Evolutionary conservation across 208 protist genomes (phyloP), one percentile per base, ranked within the genome.

Genomic region (Lotmaria passim): DNA sequence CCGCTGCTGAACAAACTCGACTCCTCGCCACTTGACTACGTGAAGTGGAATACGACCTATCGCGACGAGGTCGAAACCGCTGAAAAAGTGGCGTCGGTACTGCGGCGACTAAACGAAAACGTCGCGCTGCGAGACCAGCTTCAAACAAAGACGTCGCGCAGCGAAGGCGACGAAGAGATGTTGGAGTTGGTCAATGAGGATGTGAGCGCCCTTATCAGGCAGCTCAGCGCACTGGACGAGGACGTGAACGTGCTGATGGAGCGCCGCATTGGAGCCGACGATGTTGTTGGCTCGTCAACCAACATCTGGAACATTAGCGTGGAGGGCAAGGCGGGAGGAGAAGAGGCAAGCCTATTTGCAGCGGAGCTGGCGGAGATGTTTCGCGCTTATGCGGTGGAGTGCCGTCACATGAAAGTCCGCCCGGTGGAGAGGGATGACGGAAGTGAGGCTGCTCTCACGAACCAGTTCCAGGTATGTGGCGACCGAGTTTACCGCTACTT

Each of bases 341-440:
- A 91, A 52, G 93, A 97, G 78, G 93, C 93, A 15, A 81, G 75
- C 3, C 79, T 94, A 15, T 97, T 97, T 73, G 93, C 93, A n/a
- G 64, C 65, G 0, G 93, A 97, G 66, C 69, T 97, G 51, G 69
- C 80, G 7, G 93, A 93, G 50, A 83, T 94, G 78, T 83, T 89
- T 56, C 83, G 78, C 60, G 58, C 69, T 8, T 97, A 97, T 62
- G 77, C 83, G 10, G 76, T 28, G 0, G 79, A 91, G 19, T 64
- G 82, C 17, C 82, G 73, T 43, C 78, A 64, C 41, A 75, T 69
- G 70, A 82, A 72, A 63, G 79, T 82, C 39, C 76, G 60, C 55
- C 47, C 55, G 23, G 64, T 82, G 62, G 67, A 58, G 59, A 76
- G 56, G 8, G 52, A 30, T 24, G 85, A 76, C 60, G 79, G 50